Evolutionary conservation across 176 grass and related monocot genomes (phyloP).

Genomic region (Lolium perenne): DNA sequence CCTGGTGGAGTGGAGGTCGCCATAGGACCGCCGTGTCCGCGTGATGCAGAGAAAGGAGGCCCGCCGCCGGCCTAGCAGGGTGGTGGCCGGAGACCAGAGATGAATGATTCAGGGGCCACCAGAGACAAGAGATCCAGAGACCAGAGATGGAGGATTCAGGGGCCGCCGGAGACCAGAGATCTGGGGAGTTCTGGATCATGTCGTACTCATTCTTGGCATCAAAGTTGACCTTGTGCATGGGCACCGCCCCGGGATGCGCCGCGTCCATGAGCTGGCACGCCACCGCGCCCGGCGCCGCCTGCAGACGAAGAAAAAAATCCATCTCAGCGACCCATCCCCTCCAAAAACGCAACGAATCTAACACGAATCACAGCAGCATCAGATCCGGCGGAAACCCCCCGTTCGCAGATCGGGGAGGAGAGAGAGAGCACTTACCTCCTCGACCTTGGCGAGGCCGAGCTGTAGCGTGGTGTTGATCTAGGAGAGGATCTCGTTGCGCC

Average conservation of each 20-base stretch:
- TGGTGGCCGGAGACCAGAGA: no score
- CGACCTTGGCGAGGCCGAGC: slow-evolving; percentile 91
- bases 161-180: no score
- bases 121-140: no score
- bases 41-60: no score
- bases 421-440: slow-evolving; percentile 74
- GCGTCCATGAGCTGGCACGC: slow-evolving; percentile 94
- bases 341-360: background rate
- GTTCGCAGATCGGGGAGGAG: background rate
- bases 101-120: no score
- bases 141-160: no score
- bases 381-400: background rate
- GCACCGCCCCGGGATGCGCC: slow-evolving; percentile 82
- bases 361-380: background rate
- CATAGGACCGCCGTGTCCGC: no score
- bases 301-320: background rate
- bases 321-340: background rate
- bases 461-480: slow-evolving; percentile 98
- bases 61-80: no score
- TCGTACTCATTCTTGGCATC: slow-evolving; percentile 97
- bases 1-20: no score
- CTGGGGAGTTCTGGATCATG: slow-evolving; percentile 99
- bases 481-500: slow-evolving; percentile 89
- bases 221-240: slow-evolving; percentile 99
- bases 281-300: slow-evolving; percentile 91